A percentile compares a stretch with the other conserved stretches of the same genome.
Evolutionary conservation across 768 basidiomycete genomes (phyloP).

Genomic region (Hypholoma fasciculare): DNA sequence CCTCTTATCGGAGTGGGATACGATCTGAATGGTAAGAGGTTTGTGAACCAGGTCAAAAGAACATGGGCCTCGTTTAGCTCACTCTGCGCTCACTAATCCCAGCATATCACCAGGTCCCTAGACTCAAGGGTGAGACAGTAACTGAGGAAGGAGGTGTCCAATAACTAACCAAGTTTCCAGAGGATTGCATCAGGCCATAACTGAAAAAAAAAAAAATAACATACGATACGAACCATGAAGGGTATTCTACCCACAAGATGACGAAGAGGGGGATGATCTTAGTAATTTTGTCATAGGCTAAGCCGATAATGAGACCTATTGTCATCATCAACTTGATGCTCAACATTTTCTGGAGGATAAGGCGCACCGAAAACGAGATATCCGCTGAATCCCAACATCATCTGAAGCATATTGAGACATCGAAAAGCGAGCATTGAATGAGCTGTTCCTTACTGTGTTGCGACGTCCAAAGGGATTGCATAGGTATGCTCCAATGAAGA

Average conservation of each 20-base stretch:
- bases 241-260: conserved; percentile 48
- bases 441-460: conserved; percentile 45
- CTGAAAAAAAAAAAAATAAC: conserved; percentile 25
- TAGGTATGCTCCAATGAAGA: conserved; percentile 45
- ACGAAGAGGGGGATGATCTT: conserved; percentile 65
- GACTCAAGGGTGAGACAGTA: conserved; percentile 3
- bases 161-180: conserved; percentile 57
- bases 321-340: not conserved
- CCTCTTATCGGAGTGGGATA: conserved; percentile 68
- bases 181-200: conserved; percentile 73
- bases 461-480: conserved; percentile 50
- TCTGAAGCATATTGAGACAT: conserved; percentile 30
- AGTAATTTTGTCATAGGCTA: conserved; percentile 62
- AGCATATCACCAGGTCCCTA: conserved; percentile 76
- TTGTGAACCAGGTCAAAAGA: not conserved
- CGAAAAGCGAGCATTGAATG: not conserved
- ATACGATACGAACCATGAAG: not conserved
- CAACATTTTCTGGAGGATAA: not conserved
- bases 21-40: conserved; percentile 36
- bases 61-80: conserved; percentile 17
- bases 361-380: conserved; percentile 61
- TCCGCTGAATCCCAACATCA: conserved; percentile 69
- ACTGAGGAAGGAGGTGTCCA: not conserved
- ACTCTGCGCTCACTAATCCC: conserved; percentile 67
- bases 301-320: conserved; percentile 56